Conservation (phyloP, 257 asterid species). For the Penstemon newberryi region DNA sequence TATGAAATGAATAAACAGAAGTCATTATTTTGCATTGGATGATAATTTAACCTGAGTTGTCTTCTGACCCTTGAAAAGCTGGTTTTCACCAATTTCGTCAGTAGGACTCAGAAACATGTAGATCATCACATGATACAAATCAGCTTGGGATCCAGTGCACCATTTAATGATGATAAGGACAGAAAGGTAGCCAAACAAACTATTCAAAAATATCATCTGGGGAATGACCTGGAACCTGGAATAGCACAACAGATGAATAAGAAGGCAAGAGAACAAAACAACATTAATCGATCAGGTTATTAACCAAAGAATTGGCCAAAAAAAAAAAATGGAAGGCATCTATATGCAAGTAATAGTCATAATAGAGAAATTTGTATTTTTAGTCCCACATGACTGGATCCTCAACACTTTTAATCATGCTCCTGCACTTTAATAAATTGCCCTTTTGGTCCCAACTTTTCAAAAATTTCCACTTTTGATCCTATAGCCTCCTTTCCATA, state of each 20-base stretch:
- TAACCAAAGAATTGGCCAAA: neutral
- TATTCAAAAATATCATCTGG: constrained; percentile 84
- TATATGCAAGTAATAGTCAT: neutral
- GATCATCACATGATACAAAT: constrained; percentile 96
- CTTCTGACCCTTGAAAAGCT: constrained; percentile 93
- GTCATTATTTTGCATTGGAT: neutral
- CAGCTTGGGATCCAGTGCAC: constrained; percentile 96
- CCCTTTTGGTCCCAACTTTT: too few species aligned
- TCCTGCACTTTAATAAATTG: too few species aligned
- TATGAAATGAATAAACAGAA: constrained; percentile 13
- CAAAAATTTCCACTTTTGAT: too few species aligned
- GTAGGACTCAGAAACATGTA: constrained; percentile 98
- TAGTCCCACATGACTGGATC: too few species aligned
- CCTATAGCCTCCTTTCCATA: too few species aligned
- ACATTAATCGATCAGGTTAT: neutral
- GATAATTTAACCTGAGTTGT: constrained; percentile 61
- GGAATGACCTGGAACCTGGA: constrained; percentile 96
- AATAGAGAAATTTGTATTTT: too few species aligned
- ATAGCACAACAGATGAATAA: constrained; percentile 28
- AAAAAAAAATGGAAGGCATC: neutral
- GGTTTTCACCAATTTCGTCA: constrained; percentile 89
- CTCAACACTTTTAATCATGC: too few species aligned
- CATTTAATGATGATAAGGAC: constrained; percentile 84
- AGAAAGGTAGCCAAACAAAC: constrained; percentile 91
- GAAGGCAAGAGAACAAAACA: constrained; percentile 8